Evolutionary conservation across 768 basidiomycete genomes (phyloP).

Genomic region (Trichaptum fuscoviolaceum): DNA sequence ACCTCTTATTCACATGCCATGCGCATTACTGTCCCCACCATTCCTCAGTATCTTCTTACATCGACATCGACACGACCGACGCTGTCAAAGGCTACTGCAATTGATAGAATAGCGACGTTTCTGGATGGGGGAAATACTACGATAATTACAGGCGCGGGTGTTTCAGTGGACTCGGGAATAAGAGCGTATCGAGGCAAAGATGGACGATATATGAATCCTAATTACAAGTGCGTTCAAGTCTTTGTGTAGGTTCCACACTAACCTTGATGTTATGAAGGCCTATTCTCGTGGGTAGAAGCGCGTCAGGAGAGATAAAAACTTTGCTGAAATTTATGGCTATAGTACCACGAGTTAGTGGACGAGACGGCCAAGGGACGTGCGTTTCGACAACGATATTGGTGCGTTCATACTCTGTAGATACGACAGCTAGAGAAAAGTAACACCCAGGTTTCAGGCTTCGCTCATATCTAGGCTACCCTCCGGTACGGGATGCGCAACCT

Average conservation of each 20-base stretch:
- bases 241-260: no score
- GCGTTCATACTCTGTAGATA: slow-evolving; percentile 21
- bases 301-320: slow-evolving; percentile 53
- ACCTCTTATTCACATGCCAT: slow-evolving; percentile 32
- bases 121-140: slow-evolving; percentile 64
- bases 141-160: slow-evolving; percentile 85
- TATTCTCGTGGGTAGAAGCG: slow-evolving; percentile 15
- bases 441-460: slow-evolving; percentile 46
- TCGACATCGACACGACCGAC: slow-evolving; percentile 30
- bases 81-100: slow-evolving; percentile 45
- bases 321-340: slow-evolving; percentile 15
- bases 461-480: slow-evolving; percentile 81
- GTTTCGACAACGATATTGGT: slow-evolving; percentile 87
- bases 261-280: slow-evolving; percentile 14
- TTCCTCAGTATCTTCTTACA: slow-evolving; percentile 58
- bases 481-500: slow-evolving; percentile 75
- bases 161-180: slow-evolving; percentile 94
- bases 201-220: slow-evolving; percentile 86
- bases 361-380: slow-evolving; percentile 58
- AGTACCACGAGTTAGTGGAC: slow-evolving; percentile 82
- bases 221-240: slow-evolving; percentile 60
- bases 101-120: slow-evolving; percentile 59
- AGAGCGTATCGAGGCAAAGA: slow-evolving; percentile 87
- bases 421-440: slow-evolving; percentile 1
- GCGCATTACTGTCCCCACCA: slow-evolving; percentile 74